Base-by-base conservation (phyloP, 2,329 filamentous ascomycete genomes). In the Canariomyces notabilis region DNA sequence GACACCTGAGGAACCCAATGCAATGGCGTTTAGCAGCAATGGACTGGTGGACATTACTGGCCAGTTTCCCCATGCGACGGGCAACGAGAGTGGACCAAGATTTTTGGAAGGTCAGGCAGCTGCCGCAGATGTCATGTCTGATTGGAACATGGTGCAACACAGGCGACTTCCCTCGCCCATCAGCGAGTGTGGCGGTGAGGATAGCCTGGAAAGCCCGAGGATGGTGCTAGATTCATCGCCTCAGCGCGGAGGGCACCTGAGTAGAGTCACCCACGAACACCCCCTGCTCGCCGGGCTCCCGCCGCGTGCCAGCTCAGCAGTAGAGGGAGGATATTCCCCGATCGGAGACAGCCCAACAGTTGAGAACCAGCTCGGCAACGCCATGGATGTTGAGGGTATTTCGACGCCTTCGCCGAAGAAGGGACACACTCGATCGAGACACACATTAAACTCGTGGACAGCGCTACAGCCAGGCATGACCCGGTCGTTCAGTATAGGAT, bases 401-500 rank as follows among this genome's bases (percentile, higher is more conserved):
- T 68, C 73, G 1, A 75, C 73, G 6, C 73, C 75, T 1, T 69
- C 70, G 5, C 68, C 75, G 29, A 74, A 65, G 48, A 71, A 72
- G 57, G 77, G 78, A 9, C 78, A 82, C 58, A 73, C 72, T 11
- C 72, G 78, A 42, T 80, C 75, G 53, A 74, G 75, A 44, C 78
- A 82, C 56, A 81, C 78, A 0, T 64, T 81, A 46, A 79, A 79
- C 59, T 73, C 71, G 46, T 81, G 77, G 78, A 81, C 78, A n/a
- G 47, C 52, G 2, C 69, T 72, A 58, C 75, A 80, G 50, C 76
- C 77, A 0, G 77, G 78, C 54, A 80, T 80, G 75, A 85, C 84
- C 66, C 79, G 78, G 62, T 80, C 76, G 51, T 84, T 89, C 63
- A 86, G 83, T 58, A 88, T 89, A 79, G 86, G 86, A 41, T 89